A percentile compares a stretch with the other conserved stretches of the same genome.
Evolutionary conservation across 2,329 filamentous ascomycete genomes (phyloP).

Genomic region (Stylonectria norvegica): DNA sequence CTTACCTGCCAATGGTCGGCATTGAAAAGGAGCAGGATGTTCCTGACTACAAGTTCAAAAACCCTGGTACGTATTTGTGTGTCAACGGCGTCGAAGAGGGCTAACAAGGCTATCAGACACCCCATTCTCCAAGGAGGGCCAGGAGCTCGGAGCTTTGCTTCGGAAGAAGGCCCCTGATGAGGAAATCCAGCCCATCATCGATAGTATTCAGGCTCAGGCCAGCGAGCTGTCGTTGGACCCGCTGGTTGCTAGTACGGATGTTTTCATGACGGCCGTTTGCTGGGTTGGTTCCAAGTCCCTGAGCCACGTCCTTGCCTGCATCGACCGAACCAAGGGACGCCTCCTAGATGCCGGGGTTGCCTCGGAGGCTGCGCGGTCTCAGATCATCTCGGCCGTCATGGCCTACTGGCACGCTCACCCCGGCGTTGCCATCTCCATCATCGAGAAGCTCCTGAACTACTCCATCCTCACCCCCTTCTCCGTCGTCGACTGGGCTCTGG

Average conservation of each 20-base stretch:
- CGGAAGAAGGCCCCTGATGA: slow-evolving; percentile 81
- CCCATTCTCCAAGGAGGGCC: slow-evolving; percentile 81
- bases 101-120: slow-evolving; percentile 52
- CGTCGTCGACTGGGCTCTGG: slow-evolving; percentile 87
- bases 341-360: slow-evolving; percentile 74
- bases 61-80: slow-evolving; percentile 57
- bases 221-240: slow-evolving; percentile 70
- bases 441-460: slow-evolving; percentile 97
- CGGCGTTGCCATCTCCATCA: slow-evolving; percentile 84
- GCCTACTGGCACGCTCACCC: slow-evolving; percentile 92
- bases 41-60: slow-evolving; percentile 89
- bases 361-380: slow-evolving; percentile 72
- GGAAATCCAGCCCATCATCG: slow-evolving; percentile 78
- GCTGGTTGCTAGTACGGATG: slow-evolving; percentile 82
- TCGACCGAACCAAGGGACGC: slow-evolving; percentile 89
- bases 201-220: slow-evolving; percentile 77
- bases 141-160: slow-evolving; percentile 73
- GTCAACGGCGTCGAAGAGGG: background rate
- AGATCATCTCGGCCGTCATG: slow-evolving; percentile 89
- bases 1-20: slow-evolving; percentile 76
- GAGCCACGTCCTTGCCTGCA: slow-evolving; percentile 91
- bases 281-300: slow-evolving; percentile 93
- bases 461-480: slow-evolving; percentile 82
- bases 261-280: slow-evolving; percentile 90
- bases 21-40: slow-evolving; percentile 90